These are phyloP conservation scores for Melampsora abietis-canadensis DNA, from an alignment of 1,284 basidiomycete genomes.

Conservation along the genomic window DNA sequence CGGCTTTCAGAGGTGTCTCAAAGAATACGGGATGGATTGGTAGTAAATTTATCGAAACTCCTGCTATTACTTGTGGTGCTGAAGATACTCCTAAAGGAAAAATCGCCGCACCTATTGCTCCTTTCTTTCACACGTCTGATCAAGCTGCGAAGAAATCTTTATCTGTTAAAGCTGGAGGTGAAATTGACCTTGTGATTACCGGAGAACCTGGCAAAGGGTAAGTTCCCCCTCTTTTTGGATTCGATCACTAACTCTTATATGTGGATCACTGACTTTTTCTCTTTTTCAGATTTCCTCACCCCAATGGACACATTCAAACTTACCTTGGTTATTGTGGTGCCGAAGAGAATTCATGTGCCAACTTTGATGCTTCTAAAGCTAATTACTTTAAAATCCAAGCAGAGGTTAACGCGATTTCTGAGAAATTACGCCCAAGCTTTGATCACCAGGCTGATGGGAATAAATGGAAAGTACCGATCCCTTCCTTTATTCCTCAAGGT, in stretches of 20 bases:
- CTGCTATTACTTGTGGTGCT: conserved; percentile 32
- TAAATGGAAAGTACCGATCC: conserved; percentile 34
- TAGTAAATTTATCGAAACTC: conserved; percentile 29
- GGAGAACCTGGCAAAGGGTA: conserved; percentile 38
- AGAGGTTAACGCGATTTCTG: conserved; percentile 23
- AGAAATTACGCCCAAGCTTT: conserved; percentile 26
- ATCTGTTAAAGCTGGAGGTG: conserved; percentile 28
- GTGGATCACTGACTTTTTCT: background rate
- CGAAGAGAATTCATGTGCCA: conserved; percentile 16
- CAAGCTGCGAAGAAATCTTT: conserved; percentile 36
- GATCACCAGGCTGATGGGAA: conserved; percentile 24
- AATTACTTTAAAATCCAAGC: conserved; percentile 32
- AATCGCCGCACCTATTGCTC: conserved; percentile 24
- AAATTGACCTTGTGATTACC: conserved; percentile 16
- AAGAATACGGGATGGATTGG: conserved; percentile 42
- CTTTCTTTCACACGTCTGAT: conserved; percentile 27
- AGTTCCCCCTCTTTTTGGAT: background rate
- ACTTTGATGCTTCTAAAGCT: conserved; percentile 33
- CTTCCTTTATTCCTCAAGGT: conserved; percentile 20
- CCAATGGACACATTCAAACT: conserved; percentile 19
- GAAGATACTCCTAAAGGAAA: conserved; percentile 24
- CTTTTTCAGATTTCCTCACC: conserved; percentile 31
- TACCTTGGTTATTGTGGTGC: conserved; percentile 37
- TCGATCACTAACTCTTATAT: background rate
- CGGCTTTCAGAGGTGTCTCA: conserved; percentile 29